A percentile compares a stretch with the other conserved stretches of the same genome.
phyloP scores from a whole-genome alignment of 352 stramenopile genomes.

The Nothophytophthora sp. region DNA sequence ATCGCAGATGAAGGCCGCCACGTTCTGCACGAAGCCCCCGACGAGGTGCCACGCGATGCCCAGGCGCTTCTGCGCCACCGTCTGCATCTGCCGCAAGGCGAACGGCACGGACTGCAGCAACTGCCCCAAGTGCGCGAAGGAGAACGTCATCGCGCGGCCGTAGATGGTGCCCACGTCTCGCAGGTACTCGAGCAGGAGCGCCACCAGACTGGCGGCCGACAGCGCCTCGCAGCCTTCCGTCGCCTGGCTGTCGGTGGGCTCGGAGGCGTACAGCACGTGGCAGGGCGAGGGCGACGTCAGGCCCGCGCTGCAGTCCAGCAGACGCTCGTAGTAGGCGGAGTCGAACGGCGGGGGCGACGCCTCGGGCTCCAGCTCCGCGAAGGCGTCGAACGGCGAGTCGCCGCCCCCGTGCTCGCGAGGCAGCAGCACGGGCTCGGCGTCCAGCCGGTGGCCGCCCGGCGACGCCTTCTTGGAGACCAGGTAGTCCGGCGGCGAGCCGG shows the following conservation, averaged over 20 bases:
- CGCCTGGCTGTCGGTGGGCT: conserved; percentile 8
- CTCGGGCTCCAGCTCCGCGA: conserved; percentile 32
- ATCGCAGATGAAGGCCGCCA: conserved; percentile 69
- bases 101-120: conserved; percentile 67
- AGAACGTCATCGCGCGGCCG: conserved; percentile 41
- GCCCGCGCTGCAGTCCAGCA: conserved; percentile 24
- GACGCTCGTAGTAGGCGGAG: conserved; percentile 39
- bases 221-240: conserved; percentile 36
- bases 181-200: conserved; percentile 58
- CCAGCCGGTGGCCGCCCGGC: conserved; percentile 7
- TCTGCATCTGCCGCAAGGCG: conserved; percentile 65
- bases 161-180: conserved; percentile 65
- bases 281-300: conserved; percentile 39
- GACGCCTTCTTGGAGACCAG: conserved; percentile 52
- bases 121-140: conserved; percentile 58
- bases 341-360: conserved; percentile 34
- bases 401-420: conserved; percentile 21
- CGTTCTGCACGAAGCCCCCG: conserved; percentile 57
- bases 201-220: conserved; percentile 44
- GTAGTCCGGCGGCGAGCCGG: conserved; percentile 21
- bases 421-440: conserved; percentile 47
- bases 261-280: conserved; percentile 28
- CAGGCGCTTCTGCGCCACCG: conserved; percentile 52
- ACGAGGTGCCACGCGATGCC: conserved; percentile 70
- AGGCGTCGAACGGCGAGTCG: conserved; percentile 13